Conservation (phyloP, 2,329 filamentous ascomycete genomes). For the Alternaria dauci region DNA sequence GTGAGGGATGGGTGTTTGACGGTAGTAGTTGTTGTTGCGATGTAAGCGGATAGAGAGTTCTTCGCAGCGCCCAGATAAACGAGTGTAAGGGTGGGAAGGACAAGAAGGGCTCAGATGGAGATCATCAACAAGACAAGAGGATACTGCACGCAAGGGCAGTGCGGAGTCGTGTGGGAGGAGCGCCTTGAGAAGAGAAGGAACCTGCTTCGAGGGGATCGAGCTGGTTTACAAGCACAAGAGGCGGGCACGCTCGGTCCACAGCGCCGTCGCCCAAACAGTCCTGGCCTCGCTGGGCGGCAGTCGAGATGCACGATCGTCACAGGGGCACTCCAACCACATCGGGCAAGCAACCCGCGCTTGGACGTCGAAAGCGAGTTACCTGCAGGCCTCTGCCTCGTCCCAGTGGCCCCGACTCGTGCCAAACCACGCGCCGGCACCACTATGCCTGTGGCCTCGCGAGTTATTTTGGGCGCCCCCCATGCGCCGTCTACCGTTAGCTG, state of each 20-base stretch:
- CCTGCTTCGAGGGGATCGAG: constrained; percentile 28
- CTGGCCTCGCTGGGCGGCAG: constrained; percentile 15
- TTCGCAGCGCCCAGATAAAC: constrained; percentile 29
- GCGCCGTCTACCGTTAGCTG: constrained; percentile 31
- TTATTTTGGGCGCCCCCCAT: constrained; percentile 36
- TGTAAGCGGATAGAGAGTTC: background rate
- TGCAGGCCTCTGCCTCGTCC: constrained; percentile 18
- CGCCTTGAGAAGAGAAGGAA: constrained; percentile 21
- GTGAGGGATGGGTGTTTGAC: constrained; percentile 18
- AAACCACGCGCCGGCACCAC: constrained; percentile 11
- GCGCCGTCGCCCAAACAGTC: constrained; percentile 1
- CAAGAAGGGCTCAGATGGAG: constrained; percentile 21
- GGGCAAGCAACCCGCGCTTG: constrained; percentile 23
- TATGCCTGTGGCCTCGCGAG: constrained; percentile 19
- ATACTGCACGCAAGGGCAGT: constrained; percentile 33
- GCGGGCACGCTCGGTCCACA: constrained; percentile 26
- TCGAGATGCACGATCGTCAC: constrained; percentile 31
- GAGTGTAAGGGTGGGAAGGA: constrained; percentile 36
- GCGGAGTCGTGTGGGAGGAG: constrained; percentile 24
- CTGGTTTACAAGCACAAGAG: constrained; percentile 35
- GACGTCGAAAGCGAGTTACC: constrained; percentile 16
- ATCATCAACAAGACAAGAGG: constrained; percentile 21
- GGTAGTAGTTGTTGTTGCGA: constrained; percentile 1
- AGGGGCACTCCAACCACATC: constrained; percentile 26
- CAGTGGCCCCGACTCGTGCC: constrained; percentile 15